A percentile compares a stretch with the other conserved stretches of the same genome.
Conservation (phyloP, 2,329 filamentous ascomycete genomes). For the Colletotrichum sp. region DNA sequence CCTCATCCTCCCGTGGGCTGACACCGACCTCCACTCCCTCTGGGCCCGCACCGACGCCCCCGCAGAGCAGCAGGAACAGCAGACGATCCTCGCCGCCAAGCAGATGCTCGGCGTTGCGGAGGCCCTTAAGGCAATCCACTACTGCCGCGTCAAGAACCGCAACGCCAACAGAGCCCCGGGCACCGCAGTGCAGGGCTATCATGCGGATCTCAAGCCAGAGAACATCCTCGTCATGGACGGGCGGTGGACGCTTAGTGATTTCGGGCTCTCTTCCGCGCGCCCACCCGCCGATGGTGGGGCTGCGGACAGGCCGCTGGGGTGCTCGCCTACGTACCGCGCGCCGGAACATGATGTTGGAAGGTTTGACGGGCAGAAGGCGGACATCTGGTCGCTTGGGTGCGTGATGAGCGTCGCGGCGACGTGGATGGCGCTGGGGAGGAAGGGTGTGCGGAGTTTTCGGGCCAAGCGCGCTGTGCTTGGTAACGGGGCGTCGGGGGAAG, state of each 20-base stretch:
- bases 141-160: background rate
- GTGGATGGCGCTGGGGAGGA: background rate
- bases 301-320: background rate
- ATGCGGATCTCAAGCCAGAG: background rate
- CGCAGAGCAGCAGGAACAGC: no score
- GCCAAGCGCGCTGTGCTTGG: background rate
- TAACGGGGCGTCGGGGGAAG: no score
- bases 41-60: background rate
- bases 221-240: background rate
- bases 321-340: background rate
- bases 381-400: background rate
- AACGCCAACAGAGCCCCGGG: no score
- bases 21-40: background rate
- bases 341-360: background rate
- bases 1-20: background rate
- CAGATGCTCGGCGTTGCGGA: slow-evolving; percentile 1
- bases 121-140: background rate
- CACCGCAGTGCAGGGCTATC: no score
- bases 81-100: background rate
- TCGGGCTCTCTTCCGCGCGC: no score
- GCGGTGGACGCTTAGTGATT: background rate
- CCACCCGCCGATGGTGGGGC: no score
- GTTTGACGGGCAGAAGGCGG: background rate
- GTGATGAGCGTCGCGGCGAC: slow-evolving; percentile 6
- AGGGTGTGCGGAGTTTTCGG: background rate